Conservation (phyloP, 495 filamentous ascomycete genomes). For the Darksidea phi region DNA sequence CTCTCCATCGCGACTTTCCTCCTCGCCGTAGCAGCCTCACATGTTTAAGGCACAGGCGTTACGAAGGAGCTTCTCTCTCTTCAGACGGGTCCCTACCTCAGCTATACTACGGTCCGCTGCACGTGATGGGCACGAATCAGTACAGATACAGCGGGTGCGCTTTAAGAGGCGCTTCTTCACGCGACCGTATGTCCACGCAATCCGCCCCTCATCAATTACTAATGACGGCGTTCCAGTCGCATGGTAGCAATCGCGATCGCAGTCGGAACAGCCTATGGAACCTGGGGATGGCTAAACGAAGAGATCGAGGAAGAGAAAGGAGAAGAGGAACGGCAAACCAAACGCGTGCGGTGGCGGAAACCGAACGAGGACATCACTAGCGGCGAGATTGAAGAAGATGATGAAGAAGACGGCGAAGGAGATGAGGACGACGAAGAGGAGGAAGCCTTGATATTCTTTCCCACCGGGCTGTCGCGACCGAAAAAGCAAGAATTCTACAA, state of each 20-base stretch:
- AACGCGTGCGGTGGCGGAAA: neutral
- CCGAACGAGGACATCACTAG: constrained; percentile 8
- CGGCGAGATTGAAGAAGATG: constrained; percentile 25
- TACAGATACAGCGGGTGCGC: constrained; percentile 39
- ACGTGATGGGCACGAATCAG: constrained; percentile 22
- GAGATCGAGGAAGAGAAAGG: constrained; percentile 7
- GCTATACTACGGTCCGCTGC: constrained; percentile 7
- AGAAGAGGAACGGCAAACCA: constrained; percentile 9
- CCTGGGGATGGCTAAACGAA: constrained; percentile 10
- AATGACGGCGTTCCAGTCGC: constrained; percentile 7
- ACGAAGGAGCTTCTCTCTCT: constrained; percentile 30
- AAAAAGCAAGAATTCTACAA: constrained; percentile 56
- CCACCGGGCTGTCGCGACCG: constrained; percentile 56
- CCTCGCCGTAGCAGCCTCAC: constrained; percentile 9
- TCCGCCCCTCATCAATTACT: neutral
- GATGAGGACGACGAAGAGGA: constrained; percentile 36
- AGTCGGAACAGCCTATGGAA: neutral
- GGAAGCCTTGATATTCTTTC: constrained; percentile 59
- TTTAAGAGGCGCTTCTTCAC: constrained; percentile 34
- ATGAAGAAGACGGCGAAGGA: constrained; percentile 28
- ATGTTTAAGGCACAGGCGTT: constrained; percentile 33
- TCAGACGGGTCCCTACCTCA: constrained; percentile 4
- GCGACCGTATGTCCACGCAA: constrained; percentile 6
- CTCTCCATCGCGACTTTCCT: neutral
- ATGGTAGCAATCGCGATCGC: constrained; percentile 2